A percentile compares a stretch with the other conserved stretches of the same genome.
These are phyloP conservation scores for Gossypioides kirkii DNA, from an alignment of 345 rosid species.

Conservation along the genomic window DNA sequence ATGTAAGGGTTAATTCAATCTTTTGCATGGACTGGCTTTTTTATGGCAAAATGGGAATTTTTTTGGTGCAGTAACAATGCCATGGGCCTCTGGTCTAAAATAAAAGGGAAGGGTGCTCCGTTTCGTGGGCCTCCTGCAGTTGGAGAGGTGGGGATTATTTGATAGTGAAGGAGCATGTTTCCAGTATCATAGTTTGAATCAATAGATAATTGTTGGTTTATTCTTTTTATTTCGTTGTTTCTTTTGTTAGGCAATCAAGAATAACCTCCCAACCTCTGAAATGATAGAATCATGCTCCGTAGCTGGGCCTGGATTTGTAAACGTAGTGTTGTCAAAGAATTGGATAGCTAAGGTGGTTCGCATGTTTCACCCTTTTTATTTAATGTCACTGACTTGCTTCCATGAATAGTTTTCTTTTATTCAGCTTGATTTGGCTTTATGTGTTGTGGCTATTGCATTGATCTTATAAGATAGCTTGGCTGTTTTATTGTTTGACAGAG, in stretches of 20 bases:
- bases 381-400: background rate
- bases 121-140: slow-evolving; percentile 77
- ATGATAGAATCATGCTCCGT: slow-evolving; percentile 80
- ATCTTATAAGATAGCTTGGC: slow-evolving; percentile 9
- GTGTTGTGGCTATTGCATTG: slow-evolving; percentile 7
- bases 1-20: background rate
- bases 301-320: slow-evolving; percentile 96
- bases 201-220: background rate
- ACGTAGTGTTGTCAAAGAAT: slow-evolving; percentile 54
- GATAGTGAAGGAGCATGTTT: background rate
- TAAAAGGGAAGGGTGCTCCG: slow-evolving; percentile 58
- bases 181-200: background rate
- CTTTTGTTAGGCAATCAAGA: slow-evolving; percentile 55
- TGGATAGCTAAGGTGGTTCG: slow-evolving; percentile 85
- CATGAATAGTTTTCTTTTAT: slow-evolving; percentile 1
- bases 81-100: slow-evolving; percentile 70
- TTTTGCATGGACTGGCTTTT: background rate
- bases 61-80: slow-evolving; percentile 71
- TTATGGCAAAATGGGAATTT: background rate
- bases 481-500: slow-evolving; percentile 39
- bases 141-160: slow-evolving; percentile 55
- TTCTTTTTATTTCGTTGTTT: slow-evolving; percentile 1
- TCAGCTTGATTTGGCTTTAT: background rate
- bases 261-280: slow-evolving; percentile 68
- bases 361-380: background rate